Conservation (phyloP, 768 basidiomycete genomes). For the Pisolithus microcarpus region DNA sequence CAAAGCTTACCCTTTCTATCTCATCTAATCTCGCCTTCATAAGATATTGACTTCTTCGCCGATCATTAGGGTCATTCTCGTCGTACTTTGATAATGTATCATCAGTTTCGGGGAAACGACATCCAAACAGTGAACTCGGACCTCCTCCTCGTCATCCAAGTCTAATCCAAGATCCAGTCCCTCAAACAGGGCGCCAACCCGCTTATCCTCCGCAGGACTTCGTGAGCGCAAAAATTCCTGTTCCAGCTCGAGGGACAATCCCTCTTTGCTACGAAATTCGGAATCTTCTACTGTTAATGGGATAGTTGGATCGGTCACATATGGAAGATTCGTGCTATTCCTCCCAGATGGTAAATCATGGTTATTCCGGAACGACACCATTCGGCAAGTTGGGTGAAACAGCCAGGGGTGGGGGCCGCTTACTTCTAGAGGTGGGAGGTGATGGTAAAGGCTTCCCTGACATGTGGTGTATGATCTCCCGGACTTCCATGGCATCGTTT, state of each 20-base stretch:
- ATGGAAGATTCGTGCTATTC: constrained; percentile 36
- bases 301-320: constrained; percentile 30
- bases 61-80: constrained; percentile 65
- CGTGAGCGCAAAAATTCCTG: constrained; percentile 23
- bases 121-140: constrained; percentile 19
- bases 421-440: constrained; percentile 23
- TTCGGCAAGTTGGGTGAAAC: constrained; percentile 34
- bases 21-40: constrained; percentile 74
- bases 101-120: constrained; percentile 10
- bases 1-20: constrained; percentile 55
- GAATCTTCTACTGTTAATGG: constrained; percentile 9
- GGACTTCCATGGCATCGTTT: constrained; percentile 26
- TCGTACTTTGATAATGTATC: constrained; percentile 42
- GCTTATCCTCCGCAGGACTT: constrained; percentile 36
- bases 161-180: constrained; percentile 40
- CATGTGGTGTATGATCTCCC: constrained; percentile 35
- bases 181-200: constrained; percentile 40
- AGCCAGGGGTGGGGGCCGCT: constrained; percentile 52
- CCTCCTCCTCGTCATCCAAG: constrained; percentile 37
- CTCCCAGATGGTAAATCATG: constrained; percentile 27
- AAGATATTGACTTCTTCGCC: constrained; percentile 64
- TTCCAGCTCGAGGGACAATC: constrained; percentile 20
- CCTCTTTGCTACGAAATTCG: constrained; percentile 12
- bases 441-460: constrained; percentile 30
- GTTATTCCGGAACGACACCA: constrained; percentile 27